These are phyloP conservation scores for Paraleonurus japonicus DNA, from an alignment of 257 asterid genomes.

Conservation along the genomic window DNA sequence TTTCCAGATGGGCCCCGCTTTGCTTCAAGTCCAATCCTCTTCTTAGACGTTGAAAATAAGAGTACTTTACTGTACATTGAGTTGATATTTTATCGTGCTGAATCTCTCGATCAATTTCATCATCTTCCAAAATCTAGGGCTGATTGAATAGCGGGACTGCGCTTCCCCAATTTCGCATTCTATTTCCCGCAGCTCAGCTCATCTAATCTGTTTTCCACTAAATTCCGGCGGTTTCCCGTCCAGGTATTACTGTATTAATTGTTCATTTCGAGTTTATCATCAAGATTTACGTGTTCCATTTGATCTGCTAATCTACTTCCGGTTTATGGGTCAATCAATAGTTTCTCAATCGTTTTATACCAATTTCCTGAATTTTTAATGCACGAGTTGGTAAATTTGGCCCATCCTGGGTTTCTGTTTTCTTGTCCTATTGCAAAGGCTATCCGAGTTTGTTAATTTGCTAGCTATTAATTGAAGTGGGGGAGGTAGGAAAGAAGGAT, in stretches of 20 bases:
- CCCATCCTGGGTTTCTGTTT: slow-evolving; percentile 13
- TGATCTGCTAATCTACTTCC: slow-evolving; percentile 25
- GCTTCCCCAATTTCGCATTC: slow-evolving; percentile 20
- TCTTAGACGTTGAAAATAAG: slow-evolving; percentile 20
- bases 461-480: slow-evolving; percentile 7
- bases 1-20: slow-evolving; percentile 26
- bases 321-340: slow-evolving; percentile 12
- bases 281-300: slow-evolving; percentile 21
- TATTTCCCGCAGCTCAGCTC: slow-evolving; percentile 25
- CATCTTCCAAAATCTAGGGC: slow-evolving; percentile 40
- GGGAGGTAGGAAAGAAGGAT: slow-evolving; percentile 12
- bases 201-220: slow-evolving; percentile 22
- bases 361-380: slow-evolving; percentile 4
- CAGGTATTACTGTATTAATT: slow-evolving; percentile 23
- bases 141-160: slow-evolving; percentile 16
- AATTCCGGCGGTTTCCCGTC: slow-evolving; percentile 25
- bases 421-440: not conserved
- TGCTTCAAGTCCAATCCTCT: slow-evolving; percentile 40
- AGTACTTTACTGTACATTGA: slow-evolving; percentile 2
- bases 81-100: slow-evolving; percentile 1
- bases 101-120: slow-evolving; percentile 25
- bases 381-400: not conserved
- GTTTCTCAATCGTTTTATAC: not conserved
- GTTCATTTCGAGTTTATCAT: slow-evolving; percentile 5
- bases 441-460: slow-evolving; percentile 1